phyloP scores from a whole-genome alignment of 768 basidiomycete species.

The Hortiboletus flavorubellus region DNA sequence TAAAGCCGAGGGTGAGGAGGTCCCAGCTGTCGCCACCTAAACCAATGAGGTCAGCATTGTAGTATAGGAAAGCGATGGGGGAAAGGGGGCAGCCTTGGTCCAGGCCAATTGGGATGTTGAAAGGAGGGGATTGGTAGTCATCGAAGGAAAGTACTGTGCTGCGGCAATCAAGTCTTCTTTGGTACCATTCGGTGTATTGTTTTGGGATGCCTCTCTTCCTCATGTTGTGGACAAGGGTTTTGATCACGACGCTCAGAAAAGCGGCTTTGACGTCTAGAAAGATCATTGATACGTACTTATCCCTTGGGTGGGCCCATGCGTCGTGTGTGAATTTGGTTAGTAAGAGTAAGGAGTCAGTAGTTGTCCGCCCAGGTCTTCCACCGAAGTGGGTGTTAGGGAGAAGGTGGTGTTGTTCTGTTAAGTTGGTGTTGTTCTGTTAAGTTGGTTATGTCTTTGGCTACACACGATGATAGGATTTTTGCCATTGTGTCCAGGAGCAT shows the following conservation, averaged over 20 bases:
- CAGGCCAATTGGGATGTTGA: constrained; percentile 22
- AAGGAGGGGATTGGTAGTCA: constrained; percentile 16
- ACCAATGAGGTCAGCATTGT: constrained; percentile 25
- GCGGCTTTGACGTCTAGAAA: background rate
- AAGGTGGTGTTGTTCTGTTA: background rate
- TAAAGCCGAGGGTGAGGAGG: background rate
- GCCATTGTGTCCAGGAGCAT: background rate
- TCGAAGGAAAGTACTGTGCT: constrained; percentile 21
- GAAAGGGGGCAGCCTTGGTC: constrained; percentile 34
- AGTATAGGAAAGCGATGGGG: constrained; percentile 25
- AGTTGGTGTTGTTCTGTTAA: background rate
- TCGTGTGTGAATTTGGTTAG: background rate
- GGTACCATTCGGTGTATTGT: constrained; percentile 3
- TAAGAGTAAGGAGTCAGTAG: background rate
- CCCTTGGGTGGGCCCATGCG: background rate
- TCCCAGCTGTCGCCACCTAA: too few species aligned
- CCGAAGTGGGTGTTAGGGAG: background rate
- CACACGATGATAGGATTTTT: background rate
- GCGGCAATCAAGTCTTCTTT: too few species aligned
- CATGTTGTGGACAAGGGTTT: background rate
- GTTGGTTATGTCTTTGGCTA: background rate
- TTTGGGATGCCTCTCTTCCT: background rate
- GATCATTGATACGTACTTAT: background rate
- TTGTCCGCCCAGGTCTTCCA: background rate
- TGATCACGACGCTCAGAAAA: background rate